phyloP scores from a whole-genome alignment of 768 basidiomycete genomes.

The Suillus variegatus region DNA sequence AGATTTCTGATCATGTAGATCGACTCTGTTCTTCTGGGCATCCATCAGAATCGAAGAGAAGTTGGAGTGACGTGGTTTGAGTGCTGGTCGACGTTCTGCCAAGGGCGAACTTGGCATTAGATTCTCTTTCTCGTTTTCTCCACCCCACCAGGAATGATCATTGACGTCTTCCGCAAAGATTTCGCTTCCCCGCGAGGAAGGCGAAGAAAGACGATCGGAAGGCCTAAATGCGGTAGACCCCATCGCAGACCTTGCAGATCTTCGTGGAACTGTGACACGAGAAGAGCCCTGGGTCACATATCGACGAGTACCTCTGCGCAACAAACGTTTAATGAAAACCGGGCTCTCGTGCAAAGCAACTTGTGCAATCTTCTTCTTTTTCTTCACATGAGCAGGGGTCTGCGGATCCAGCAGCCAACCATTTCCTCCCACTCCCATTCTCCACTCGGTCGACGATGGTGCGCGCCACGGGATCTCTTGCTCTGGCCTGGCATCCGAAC shows the following conservation, averaged over 20 bases:
- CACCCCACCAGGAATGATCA: conserved; percentile 21
- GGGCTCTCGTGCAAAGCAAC: conserved; percentile 4
- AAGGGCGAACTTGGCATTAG: conserved; percentile 10
- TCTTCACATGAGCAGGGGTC: conserved; percentile 29
- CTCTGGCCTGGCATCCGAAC: conserved; percentile 13
- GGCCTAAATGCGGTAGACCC: conserved; percentile 9
- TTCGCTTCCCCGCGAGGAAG: conserved; percentile 14
- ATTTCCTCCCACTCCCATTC: conserved; percentile 53
- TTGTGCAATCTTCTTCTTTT: conserved; percentile 19
- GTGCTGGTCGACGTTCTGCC: conserved; percentile 10
- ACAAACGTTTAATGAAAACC: conserved; percentile 4
- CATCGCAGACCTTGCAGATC: neutral
- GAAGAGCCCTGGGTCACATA: neutral
- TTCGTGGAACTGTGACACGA: neutral
- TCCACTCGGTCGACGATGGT: conserved; percentile 21
- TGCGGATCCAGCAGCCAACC: conserved; percentile 46
- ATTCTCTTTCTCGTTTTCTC: conserved; percentile 25
- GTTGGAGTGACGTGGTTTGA: conserved; percentile 26
- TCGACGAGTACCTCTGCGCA: neutral
- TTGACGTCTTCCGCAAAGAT: conserved; percentile 18
- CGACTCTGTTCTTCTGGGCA: conserved; percentile 38
- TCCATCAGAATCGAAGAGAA: conserved; percentile 43
- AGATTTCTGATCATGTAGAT: conserved; percentile 26
- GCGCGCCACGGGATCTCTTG: conserved; percentile 9
- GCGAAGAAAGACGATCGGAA: conserved; percentile 13